Evolutionary conservation across 192 early-diverging fungal species (phyloP), one percentile per base, ranked within the genome.

Genomic region (Dimargaris cristalligena): DNA sequence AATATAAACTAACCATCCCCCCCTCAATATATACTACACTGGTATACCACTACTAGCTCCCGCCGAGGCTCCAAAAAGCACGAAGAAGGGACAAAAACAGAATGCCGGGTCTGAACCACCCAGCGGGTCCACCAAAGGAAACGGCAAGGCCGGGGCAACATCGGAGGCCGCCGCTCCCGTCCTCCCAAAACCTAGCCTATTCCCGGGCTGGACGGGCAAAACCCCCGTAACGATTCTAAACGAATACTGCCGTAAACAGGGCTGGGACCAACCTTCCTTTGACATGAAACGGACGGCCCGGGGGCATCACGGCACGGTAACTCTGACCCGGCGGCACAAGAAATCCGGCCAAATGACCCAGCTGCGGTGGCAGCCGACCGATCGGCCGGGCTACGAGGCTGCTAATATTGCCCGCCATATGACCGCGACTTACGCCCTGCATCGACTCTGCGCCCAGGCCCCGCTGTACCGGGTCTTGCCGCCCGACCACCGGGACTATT

Each of bases 141-240:
- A n/a, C n/a, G n/a, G n/a, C n/a, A n/a, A n/a, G n/a, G n/a, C n/a
- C n/a, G n/a, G n/a, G n/a, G n/a, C n/a, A n/a, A n/a, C n/a, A n/a
- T n/a, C n/a, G n/a, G n/a, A n/a, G n/a, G n/a, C n/a, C n/a, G n/a
- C n/a, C n/a, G n/a, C n/a, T n/a, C n/a, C n/a, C n/a, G n/a, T n/a
- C n/a, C n/a, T n/a, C n/a, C n/a, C n/a, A n/a, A n/a, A n/a, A n/a
- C n/a, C n/a, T n/a, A n/a, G 29, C 8, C 55, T 57, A 9, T 57
- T 57, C 35, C 20, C 34, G 8, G 78, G 77, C 29, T 89, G 88
- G 90, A 92, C 88, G 0, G 91, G 91, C 44, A 94, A 94, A 59
- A 87, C 86, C 0, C 89, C 91, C 0, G 74, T 81, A 2, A 77
- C 78, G 2, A 66, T 90, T 3, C 71, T 94, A 2, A 75, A 89